Base-by-base conservation (phyloP, 331 rosid genomes). In the Dryas integrifolia region DNA sequence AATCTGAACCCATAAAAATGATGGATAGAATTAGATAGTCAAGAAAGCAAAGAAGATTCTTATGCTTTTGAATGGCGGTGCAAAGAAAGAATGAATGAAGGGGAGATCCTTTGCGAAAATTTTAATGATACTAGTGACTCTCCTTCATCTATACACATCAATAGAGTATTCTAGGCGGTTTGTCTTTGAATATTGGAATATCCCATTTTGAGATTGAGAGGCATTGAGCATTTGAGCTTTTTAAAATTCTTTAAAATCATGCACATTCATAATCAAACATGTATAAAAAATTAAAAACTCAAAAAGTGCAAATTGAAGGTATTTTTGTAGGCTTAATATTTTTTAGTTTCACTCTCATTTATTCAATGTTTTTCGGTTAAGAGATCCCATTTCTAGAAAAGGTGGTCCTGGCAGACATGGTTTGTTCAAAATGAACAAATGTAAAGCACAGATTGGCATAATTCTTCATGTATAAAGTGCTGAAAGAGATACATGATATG, bases 21-120 rank as follows among this genome's bases (percentile, higher is more conserved):
- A 71, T 50, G 44, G 78, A 63, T 35, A 15, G 46, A 51, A 1
- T 39, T 56, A 70, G 21, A 16, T n/a, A 44, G 84, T 58, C 67
- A 66, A 80, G 77, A 81, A 81, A 81, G 84, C 81, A 76, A 76
- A 55, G 63, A 59, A 24, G 52, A 76, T 72, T 61, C 69, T 56
- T 55, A 64, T 40, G 11, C 67, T 56, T 76, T 76, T 72, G 56
- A 80, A 71, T 58, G 81, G 75, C 75, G 72, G 74, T 69, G 60
- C n/a, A 65, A 57, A 76, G 64, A 59, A 14, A 26, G 24, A 55
- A 4, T 30, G 35, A 30, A 30, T 30, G 35, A 2, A 30, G 3
- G 35, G 35, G 35, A 30, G 35, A 7, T 11, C 18, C 45, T 38
- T 49, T 57, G 18, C n/a, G 55, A 58, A 8, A 50, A 40, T 38